These are phyloP conservation scores for Dactylellina sp. DNA, from an alignment of 2,329 filamentous ascomycete species.

Conservation along the genomic window DNA sequence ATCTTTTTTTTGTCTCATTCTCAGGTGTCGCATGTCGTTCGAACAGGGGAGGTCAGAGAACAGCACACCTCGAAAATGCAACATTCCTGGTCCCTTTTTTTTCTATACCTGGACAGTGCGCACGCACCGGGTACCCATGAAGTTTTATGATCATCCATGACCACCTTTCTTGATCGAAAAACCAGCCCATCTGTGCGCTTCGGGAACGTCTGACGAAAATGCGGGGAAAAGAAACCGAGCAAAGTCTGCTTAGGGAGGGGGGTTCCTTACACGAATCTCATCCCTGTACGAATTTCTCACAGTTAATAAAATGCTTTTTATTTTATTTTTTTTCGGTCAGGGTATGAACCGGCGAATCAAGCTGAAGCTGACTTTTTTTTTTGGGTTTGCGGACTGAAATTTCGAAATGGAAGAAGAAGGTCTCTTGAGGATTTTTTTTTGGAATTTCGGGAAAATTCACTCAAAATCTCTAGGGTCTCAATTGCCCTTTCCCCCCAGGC, in stretches of 20 bases:
- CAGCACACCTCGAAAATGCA: conserved; percentile 53
- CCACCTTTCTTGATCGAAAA: conserved; percentile 3
- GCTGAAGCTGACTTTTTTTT: conserved; percentile 17
- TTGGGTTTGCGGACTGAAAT: conserved; percentile 2
- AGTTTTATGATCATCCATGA: conserved; percentile 27
- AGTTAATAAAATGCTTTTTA: not conserved
- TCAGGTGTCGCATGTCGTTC: not conserved
- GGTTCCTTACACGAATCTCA: conserved; percentile 55
- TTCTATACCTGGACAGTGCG: not conserved
- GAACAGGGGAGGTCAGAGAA: conserved; percentile 18
- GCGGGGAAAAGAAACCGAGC: conserved; percentile 42
- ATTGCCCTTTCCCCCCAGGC: conserved; percentile 1
- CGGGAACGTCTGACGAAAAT: conserved; percentile 57
- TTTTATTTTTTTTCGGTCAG: conserved; percentile 27
- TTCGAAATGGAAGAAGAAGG: conserved; percentile 6
- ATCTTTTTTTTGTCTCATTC: not conserved
- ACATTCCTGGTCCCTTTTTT: conserved; percentile 29
- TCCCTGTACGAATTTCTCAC: conserved; percentile 43
- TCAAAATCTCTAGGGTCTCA: conserved; percentile 8
- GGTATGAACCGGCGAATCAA: conserved; percentile 37
- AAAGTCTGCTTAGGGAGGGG: conserved; percentile 9
- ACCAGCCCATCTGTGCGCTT: conserved; percentile 50
- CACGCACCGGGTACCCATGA: conserved; percentile 12
- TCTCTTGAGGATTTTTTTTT: conserved; percentile 4
- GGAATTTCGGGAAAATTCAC: conserved; percentile 24